Evolutionary conservation across 345 rosid species (phyloP).

Genomic region (Laguncularia racemosa): DNA sequence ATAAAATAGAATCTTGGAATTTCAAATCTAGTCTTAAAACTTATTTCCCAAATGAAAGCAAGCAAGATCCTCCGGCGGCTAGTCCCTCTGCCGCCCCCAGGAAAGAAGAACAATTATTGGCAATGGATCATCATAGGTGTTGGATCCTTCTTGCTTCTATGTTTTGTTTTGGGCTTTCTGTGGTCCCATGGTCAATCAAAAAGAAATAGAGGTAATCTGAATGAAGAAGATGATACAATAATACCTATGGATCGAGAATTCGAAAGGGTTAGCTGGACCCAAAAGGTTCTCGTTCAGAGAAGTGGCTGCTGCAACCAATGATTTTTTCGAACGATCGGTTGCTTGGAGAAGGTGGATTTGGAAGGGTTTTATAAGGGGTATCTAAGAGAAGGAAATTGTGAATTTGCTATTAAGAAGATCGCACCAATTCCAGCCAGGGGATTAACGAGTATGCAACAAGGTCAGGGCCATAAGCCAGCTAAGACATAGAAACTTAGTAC

Average conservation of each 20-base stretch:
- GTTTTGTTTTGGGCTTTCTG: background rate
- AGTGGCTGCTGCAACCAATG: conserved; percentile 1
- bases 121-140: background rate
- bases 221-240: background rate
- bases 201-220: background rate
- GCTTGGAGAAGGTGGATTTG: conserved; percentile 5
- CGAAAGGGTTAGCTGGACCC: conserved; percentile 3
- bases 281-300: background rate
- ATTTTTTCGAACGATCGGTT: background rate
- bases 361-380: conserved; percentile 3
- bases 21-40: background rate
- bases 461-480: conserved; percentile 3
- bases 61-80: background rate
- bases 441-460: conserved; percentile 2
- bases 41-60: no score
- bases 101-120: background rate
- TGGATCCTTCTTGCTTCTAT: background rate
- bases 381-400: background rate
- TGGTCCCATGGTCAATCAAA: background rate
- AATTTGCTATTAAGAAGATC: conserved; percentile 5
- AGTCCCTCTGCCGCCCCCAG: background rate
- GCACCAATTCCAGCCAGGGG: conserved; percentile 1
- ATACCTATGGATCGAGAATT: background rate
- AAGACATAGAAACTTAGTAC: conserved; percentile 5
- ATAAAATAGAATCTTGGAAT: conserved; percentile 3